Conservation (phyloP, 1,284 basidiomycete species). For the Cutaneotrichosporon mucoides region DNA sequence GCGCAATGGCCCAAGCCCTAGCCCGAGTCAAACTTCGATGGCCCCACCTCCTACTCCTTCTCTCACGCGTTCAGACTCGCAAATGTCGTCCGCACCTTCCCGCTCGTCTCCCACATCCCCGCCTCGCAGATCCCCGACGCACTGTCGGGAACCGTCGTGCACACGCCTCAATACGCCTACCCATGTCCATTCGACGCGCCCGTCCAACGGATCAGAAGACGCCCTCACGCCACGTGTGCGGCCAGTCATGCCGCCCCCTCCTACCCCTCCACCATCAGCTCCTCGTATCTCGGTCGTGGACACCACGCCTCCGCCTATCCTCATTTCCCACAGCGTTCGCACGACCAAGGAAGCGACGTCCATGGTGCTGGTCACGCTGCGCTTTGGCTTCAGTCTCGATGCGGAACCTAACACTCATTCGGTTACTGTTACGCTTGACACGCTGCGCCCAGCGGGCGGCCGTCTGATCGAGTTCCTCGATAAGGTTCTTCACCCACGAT, state of each 20-base stretch:
- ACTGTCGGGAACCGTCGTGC: not conserved
- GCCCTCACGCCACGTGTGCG: not conserved
- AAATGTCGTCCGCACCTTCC: not conserved
- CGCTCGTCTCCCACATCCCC: not conserved
- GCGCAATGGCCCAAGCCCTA: not conserved
- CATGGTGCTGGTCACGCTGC: slow-evolving; percentile 22
- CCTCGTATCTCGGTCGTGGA: not conserved
- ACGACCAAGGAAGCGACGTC: slow-evolving; percentile 1
- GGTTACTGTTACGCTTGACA: slow-evolving; percentile 27
- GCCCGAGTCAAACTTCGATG: not conserved
- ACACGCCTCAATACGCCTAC: not conserved
- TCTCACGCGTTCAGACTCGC: not conserved
- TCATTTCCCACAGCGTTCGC: slow-evolving; percentile 10
- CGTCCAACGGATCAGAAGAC: not conserved
- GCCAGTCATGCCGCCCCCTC: not conserved
- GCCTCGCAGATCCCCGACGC: not conserved
- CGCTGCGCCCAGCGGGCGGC: slow-evolving; percentile 22
- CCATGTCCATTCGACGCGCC: not conserved
- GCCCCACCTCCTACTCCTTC: not conserved
- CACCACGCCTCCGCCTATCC: slow-evolving; percentile 1
- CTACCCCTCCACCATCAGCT: not conserved
- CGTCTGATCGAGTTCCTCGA: slow-evolving; percentile 23
- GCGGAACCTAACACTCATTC: slow-evolving; percentile 24
- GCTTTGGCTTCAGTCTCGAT: slow-evolving; percentile 29
- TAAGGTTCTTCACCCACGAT: slow-evolving; percentile 7